phyloP scores from a whole-genome alignment of 768 basidiomycete genomes.

The Candolleomyces eurysporus region DNA sequence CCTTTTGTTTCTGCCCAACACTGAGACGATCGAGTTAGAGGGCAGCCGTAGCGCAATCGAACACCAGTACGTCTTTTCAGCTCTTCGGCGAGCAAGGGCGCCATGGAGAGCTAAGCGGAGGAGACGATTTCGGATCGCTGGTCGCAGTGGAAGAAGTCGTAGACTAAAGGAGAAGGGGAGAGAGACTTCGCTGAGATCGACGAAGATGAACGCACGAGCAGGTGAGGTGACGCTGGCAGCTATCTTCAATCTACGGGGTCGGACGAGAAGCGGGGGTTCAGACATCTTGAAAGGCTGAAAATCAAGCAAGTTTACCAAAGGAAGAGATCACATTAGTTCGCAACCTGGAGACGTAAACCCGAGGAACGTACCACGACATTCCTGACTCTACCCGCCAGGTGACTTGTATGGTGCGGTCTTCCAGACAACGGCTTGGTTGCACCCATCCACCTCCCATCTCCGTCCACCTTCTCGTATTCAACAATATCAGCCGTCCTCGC shows the following conservation, averaged over 20 bases:
- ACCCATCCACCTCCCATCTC: constrained; percentile 67
- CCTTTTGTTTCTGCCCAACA: constrained; percentile 37
- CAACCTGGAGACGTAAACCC: background rate
- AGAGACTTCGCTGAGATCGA: constrained; percentile 34
- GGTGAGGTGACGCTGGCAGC: constrained; percentile 17
- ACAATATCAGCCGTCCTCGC: constrained; percentile 65
- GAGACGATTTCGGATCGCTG: background rate
- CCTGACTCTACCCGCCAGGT: constrained; percentile 55
- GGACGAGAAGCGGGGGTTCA: constrained; percentile 40
- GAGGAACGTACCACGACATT: constrained; percentile 48
- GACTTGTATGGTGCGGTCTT: constrained; percentile 56
- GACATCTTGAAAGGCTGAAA: constrained; percentile 35
- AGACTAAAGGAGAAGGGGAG: constrained; percentile 23
- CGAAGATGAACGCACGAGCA: constrained; percentile 57
- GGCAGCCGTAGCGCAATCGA: constrained; percentile 57
- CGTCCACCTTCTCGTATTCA: constrained; percentile 49
- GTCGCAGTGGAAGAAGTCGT: background rate
- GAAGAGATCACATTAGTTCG: background rate
- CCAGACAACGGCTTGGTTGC: constrained; percentile 78
- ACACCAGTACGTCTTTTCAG: constrained; percentile 66
- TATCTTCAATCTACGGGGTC: constrained; percentile 40
- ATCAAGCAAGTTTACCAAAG: background rate
- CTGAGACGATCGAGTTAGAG: constrained; percentile 55
- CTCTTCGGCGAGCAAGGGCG: constrained; percentile 32
- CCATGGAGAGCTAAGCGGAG: constrained; percentile 25